phyloP scores from a whole-genome alignment of 768 basidiomycete species.

The Tricholoma furcatifolium region DNA sequence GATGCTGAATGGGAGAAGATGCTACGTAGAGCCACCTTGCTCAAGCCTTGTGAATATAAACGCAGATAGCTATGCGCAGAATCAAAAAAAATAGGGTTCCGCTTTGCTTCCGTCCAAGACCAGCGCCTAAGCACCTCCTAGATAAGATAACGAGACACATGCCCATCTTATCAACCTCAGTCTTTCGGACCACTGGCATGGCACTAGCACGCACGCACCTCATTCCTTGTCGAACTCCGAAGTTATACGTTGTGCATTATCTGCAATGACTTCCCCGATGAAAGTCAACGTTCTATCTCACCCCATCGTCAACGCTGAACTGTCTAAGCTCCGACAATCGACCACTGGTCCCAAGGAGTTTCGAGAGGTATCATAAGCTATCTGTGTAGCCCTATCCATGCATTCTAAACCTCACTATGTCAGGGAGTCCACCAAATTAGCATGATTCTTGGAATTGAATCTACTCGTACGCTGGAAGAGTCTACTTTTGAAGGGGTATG shows the following conservation, averaged over 20 bases:
- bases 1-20: conserved; percentile 63
- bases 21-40: conserved; percentile 47
- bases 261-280: conserved; percentile 24
- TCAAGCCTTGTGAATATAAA: conserved; percentile 95
- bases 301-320: conserved; percentile 69
- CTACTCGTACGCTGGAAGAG: conserved; percentile 66
- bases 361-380: conserved; percentile 53
- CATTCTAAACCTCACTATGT: background rate
- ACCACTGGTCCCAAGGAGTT: conserved; percentile 72
- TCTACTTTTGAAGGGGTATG: conserved; percentile 64
- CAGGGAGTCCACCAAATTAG: conserved; percentile 78
- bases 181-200: background rate
- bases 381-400: background rate
- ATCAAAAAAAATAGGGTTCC: too few relatives aligned
- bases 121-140: background rate
- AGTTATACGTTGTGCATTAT: background rate
- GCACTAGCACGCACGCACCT: background rate
- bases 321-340: conserved; percentile 66
- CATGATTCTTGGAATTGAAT: conserved; percentile 80
- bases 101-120: background rate
- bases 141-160: conserved; percentile 7
- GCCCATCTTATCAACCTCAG: background rate
- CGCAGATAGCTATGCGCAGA: conserved; percentile 52
- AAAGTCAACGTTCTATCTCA: conserved; percentile 58
- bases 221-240: background rate